Conservation (phyloP, 345 rosid genomes). For the Litchi chinensis region DNA sequence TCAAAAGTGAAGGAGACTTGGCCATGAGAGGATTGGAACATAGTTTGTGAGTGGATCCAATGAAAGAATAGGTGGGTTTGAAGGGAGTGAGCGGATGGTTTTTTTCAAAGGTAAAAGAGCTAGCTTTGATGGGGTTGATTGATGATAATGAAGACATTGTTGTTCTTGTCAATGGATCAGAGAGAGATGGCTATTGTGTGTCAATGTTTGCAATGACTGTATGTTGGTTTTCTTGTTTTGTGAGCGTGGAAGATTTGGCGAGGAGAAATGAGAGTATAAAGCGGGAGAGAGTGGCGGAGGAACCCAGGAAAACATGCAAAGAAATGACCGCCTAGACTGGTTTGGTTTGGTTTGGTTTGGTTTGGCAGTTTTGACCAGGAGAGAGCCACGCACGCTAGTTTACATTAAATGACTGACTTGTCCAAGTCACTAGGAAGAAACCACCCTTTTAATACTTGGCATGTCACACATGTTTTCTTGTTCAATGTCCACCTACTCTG, state of each 20-base stretch:
- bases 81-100: not conserved
- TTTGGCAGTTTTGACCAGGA: not conserved
- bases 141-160: not conserved
- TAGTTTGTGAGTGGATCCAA: slow-evolving; percentile 11
- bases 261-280: not conserved
- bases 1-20: not conserved
- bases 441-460: no score
- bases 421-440: not conserved
- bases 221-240: not conserved
- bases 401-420: not conserved
- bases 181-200: not conserved
- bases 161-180: not conserved
- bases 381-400: not conserved
- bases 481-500: no score
- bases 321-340: slow-evolving; percentile 14
- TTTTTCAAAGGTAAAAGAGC: not conserved
- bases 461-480: no score
- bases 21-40: not conserved
- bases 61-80: slow-evolving; percentile 1
- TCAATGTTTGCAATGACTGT: not conserved
- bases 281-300: slow-evolving; percentile 3
- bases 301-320: not conserved
- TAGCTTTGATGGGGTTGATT: not conserved
- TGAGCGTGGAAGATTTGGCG: not conserved
- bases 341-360: not conserved